Conservation (phyloP, 768 basidiomycete genomes). For the Leucocoprinus birnbaumii region DNA sequence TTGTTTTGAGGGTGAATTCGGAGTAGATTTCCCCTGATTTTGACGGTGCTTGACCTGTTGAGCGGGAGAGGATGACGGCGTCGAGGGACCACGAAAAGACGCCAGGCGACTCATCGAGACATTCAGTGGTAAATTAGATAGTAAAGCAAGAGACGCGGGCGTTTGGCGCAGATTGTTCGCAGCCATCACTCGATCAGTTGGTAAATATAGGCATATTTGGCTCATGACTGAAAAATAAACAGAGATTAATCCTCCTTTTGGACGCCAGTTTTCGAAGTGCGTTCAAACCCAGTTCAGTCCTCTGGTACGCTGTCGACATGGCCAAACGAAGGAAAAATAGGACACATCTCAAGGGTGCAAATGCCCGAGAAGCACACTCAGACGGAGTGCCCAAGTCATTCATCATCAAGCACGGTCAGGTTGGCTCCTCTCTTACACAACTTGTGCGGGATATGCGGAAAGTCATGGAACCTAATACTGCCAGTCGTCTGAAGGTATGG, state of each 20-base stretch:
- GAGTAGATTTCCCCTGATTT: slow-evolving; percentile 11
- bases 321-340: slow-evolving; percentile 75
- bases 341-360: slow-evolving; percentile 71
- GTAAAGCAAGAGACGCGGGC: no score
- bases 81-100: slow-evolving; percentile 79
- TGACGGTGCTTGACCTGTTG: slow-evolving; percentile 33
- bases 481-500: slow-evolving; percentile 81
- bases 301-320: slow-evolving; percentile 39
- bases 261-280: slow-evolving; percentile 12
- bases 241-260: slow-evolving; percentile 1
- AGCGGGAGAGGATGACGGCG: slow-evolving; percentile 67
- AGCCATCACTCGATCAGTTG: no score
- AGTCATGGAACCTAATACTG: slow-evolving; percentile 98
- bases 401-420: slow-evolving; percentile 93
- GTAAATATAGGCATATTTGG: background rate
- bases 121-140: background rate
- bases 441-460: slow-evolving; percentile 92
- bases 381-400: slow-evolving; percentile 80
- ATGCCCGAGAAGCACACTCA: slow-evolving; percentile 27
- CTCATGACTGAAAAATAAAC: background rate
- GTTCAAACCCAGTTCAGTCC: no score
- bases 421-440: slow-evolving; percentile 82
- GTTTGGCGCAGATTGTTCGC: background rate
- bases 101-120: slow-evolving; percentile 51
- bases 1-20: slow-evolving; percentile 45